Evolutionary conservation across 2,329 filamentous ascomycete species (phyloP).

Genomic region (Fusarium coffeatum): DNA sequence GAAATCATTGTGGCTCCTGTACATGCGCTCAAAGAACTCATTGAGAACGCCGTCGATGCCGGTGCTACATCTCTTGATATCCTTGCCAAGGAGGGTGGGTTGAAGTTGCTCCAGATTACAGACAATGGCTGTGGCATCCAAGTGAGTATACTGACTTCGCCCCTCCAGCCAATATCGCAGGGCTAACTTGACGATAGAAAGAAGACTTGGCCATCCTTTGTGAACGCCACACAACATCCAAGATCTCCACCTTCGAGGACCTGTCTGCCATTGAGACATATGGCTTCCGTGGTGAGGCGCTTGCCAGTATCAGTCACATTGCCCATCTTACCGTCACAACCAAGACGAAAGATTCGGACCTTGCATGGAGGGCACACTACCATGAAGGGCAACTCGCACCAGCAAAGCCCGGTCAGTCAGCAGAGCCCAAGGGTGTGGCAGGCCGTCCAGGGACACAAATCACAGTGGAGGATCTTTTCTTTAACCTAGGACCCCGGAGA

Average conservation of each 20-base stretch:
- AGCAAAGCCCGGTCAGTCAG: constrained; percentile 85
- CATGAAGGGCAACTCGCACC: constrained; percentile 83
- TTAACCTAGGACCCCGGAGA: constrained; percentile 90
- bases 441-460: constrained; percentile 94
- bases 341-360: constrained; percentile 86
- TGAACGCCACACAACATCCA: constrained; percentile 96
- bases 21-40: constrained; percentile 93
- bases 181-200: constrained; percentile 65
- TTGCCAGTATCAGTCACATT: constrained; percentile 98
- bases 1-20: constrained; percentile 98
- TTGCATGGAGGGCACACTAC: constrained; percentile 92
- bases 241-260: constrained; percentile 93
- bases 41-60: constrained; percentile 98
- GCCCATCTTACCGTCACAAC: constrained; percentile 96
- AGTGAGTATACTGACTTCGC: constrained; percentile 58
- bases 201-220: constrained; percentile 93
- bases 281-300: constrained; percentile 95
- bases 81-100: constrained; percentile 90
- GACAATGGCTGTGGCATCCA: constrained; percentile 97
- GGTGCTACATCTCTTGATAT: constrained; percentile 92
- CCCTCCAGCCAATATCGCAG: neutral
- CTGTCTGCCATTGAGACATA: constrained; percentile 91
- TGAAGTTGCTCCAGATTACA: constrained; percentile 95
- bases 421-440: constrained; percentile 88
- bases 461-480: constrained; percentile 96